A percentile compares a stretch with the other conserved stretches of the same genome.
These are phyloP conservation scores for Pseudopithomyces maydicus DNA, from an alignment of 2,329 filamentous ascomycete genomes.

Conservation along the genomic window DNA sequence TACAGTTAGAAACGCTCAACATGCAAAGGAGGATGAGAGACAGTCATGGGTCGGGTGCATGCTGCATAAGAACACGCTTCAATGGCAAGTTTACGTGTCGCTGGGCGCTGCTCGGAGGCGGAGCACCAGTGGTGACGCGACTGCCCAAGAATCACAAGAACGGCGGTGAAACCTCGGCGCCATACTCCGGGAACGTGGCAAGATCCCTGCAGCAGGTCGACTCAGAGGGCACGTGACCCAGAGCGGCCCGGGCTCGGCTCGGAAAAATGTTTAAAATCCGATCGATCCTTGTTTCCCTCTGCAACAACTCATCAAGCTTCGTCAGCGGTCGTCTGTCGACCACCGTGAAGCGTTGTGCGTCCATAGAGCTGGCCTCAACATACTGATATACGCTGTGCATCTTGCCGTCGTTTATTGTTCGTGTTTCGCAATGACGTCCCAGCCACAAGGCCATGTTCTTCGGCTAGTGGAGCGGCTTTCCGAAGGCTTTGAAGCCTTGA, in stretches of 20 bases:
- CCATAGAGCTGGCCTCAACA: constrained; percentile 6
- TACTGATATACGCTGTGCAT: constrained; percentile 1
- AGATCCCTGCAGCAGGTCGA: constrained; percentile 4
- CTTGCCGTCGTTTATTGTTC: not conserved
- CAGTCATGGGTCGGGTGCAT: constrained; percentile 33
- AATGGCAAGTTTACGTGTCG: constrained; percentile 37
- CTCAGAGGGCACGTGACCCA: not conserved
- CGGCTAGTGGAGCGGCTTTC: constrained; percentile 50
- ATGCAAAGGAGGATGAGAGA: constrained; percentile 1
- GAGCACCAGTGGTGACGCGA: constrained; percentile 30
- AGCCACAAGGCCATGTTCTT: constrained; percentile 27
- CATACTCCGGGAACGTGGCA: constrained; percentile 10
- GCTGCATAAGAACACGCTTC: constrained; percentile 30
- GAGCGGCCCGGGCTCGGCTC: not conserved
- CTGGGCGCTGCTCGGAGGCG: constrained; percentile 31
- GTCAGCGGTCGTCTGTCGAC: not conserved
- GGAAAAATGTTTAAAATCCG: not conserved
- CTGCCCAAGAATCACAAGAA: constrained; percentile 28
- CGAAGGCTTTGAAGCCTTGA: constrained; percentile 53
- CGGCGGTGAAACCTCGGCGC: constrained; percentile 13
- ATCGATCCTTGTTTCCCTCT: constrained; percentile 1
- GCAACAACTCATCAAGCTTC: constrained; percentile 1
- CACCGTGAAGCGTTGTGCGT: constrained; percentile 1
- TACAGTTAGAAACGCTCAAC: constrained; percentile 6
- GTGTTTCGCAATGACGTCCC: constrained; percentile 29